phyloP scores from a whole-genome alignment of 2,329 filamentous ascomycete species.

The Byssoonygena ceratinophila region DNA sequence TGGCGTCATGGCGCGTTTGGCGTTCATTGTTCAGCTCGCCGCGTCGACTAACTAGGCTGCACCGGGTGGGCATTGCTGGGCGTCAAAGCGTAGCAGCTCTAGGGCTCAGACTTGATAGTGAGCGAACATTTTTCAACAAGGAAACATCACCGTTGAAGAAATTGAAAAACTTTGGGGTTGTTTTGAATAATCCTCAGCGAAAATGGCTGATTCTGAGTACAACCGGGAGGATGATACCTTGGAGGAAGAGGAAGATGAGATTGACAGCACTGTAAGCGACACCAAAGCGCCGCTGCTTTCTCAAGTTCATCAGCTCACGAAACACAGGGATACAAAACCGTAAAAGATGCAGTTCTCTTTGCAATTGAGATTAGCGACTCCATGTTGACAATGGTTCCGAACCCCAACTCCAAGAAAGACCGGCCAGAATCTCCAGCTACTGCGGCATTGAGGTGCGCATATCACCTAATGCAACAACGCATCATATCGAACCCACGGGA shows the following conservation, averaged over 20 bases:
- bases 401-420: conserved; percentile 59
- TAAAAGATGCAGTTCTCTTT: conserved; percentile 97
- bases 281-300: neutral
- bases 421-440: conserved; percentile 67
- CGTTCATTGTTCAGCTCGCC: neutral
- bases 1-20: conserved; percentile 8
- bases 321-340: conserved; percentile 70
- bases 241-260: conserved; percentile 37
- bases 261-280: conserved; percentile 35
- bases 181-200: conserved; percentile 7
- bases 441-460: conserved; percentile 86
- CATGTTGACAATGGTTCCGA: conserved; percentile 63
- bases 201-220: conserved; percentile 29
- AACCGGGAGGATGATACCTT: conserved; percentile 32
- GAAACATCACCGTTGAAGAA: too few species aligned
- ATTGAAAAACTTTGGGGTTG: neutral
- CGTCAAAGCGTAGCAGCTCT: too few species aligned
- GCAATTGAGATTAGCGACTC: conserved; percentile 84
- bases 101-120: too few species aligned
- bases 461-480: conserved; percentile 91
- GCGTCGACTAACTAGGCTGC: conserved; percentile 1
- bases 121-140: too few species aligned
- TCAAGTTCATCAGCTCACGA: neutral
- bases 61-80: neutral
- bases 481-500: conserved; percentile 95